These are phyloP conservation scores for Raphanus hybrid DNA, from an alignment of 441 rosid genomes.

Conservation along the genomic window DNA sequence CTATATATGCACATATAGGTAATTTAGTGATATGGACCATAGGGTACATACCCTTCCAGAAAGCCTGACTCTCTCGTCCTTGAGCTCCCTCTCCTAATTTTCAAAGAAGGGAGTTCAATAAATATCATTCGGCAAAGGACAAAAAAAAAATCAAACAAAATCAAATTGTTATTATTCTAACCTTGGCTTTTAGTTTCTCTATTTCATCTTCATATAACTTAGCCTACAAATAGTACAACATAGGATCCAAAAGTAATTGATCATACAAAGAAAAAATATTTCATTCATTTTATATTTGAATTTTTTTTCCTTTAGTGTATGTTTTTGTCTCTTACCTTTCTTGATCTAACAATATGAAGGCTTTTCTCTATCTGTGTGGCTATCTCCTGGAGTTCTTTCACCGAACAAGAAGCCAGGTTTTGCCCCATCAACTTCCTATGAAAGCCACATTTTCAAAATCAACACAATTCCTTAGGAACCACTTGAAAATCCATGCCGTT, in stretches of 20 bases:
- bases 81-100: conserved; percentile 52
- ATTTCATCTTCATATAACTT: conserved; percentile 32
- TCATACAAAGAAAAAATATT: background rate
- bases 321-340: conserved; percentile 54
- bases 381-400: conserved; percentile 57
- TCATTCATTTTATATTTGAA: background rate
- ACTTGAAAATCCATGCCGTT: background rate
- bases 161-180: conserved; percentile 17
- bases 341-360: conserved; percentile 57
- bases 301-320: background rate
- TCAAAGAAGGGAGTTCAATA: background rate
- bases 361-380: conserved; percentile 59
- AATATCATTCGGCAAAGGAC: conserved; percentile 5
- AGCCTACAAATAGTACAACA: conserved; percentile 16
- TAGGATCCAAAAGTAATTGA: conserved; percentile 13
- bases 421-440: conserved; percentile 69
- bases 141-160: background rate
- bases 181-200: conserved; percentile 29
- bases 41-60: conserved; percentile 42
- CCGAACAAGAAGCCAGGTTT: conserved; percentile 48
- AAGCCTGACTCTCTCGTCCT: conserved; percentile 49
- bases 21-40: conserved; percentile 23
- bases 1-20: background rate
- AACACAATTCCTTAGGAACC: background rate
- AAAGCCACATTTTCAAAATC: background rate